phyloP scores from a whole-genome alignment of 1,139 yeast species.

The Pneumocystis carinii region DNA sequence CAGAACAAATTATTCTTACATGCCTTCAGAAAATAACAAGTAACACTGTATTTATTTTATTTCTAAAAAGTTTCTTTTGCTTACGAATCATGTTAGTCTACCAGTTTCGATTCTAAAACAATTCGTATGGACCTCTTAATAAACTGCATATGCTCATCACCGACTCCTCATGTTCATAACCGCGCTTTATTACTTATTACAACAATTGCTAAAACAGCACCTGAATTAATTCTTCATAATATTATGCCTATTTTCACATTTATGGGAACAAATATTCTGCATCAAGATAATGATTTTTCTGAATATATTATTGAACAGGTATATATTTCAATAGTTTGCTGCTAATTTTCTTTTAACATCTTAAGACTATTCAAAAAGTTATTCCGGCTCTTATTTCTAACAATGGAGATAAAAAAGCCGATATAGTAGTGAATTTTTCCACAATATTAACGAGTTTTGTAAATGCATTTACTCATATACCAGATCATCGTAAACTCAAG shows the following conservation, averaged over 20 bases:
- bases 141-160: slow-evolving; percentile 73
- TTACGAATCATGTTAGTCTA: slow-evolving; percentile 7
- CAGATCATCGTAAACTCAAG: slow-evolving; percentile 86
- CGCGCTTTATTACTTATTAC: slow-evolving; percentile 71
- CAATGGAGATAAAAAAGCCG: slow-evolving; percentile 5
- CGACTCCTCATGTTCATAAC: slow-evolving; percentile 90
- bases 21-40: slow-evolving; percentile 55
- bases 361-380: slow-evolving; percentile 59
- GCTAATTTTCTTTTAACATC: background rate
- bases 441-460: slow-evolving; percentile 76
- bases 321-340: background rate
- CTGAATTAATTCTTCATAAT: slow-evolving; percentile 83
- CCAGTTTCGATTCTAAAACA: slow-evolving; percentile 43
- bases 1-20: slow-evolving; percentile 79
- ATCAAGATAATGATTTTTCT: slow-evolving; percentile 93
- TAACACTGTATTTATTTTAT: slow-evolving; percentile 27
- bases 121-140: slow-evolving; percentile 83
- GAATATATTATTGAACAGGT: slow-evolving; percentile 73
- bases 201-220: slow-evolving; percentile 71
- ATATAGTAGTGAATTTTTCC: slow-evolving; percentile 46
- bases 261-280: slow-evolving; percentile 95
- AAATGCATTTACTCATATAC: slow-evolving; percentile 87
- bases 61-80: slow-evolving; percentile 1
- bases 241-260: slow-evolving; percentile 98
- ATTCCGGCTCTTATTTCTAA: slow-evolving; percentile 72